Evolutionary conservation across 1,284 basidiomycete species (phyloP).

Genomic region (Melanopsichium pennsylvanicum): DNA sequence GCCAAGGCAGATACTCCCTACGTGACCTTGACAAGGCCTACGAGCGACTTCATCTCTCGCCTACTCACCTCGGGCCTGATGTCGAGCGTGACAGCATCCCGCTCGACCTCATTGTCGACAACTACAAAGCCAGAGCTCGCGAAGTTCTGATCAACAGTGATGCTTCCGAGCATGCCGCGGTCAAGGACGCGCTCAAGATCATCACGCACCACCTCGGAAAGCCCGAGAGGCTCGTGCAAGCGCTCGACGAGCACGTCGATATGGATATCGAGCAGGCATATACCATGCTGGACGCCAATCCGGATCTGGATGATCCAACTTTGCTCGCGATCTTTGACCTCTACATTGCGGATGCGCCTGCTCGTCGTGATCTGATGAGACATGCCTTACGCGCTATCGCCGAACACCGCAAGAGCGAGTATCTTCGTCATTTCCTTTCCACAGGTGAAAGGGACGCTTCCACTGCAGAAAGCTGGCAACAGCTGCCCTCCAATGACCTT

Average conservation of each 20-base stretch:
- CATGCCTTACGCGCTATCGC: slow-evolving; percentile 67
- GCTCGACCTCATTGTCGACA: slow-evolving; percentile 32
- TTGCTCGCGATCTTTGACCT: slow-evolving; percentile 77
- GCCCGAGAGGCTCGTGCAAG: slow-evolving; percentile 20
- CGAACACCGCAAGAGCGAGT: slow-evolving; percentile 77
- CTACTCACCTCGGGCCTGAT: slow-evolving; percentile 25
- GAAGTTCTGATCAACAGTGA: slow-evolving; percentile 33
- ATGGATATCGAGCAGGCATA: slow-evolving; percentile 79
- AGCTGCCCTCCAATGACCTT: slow-evolving; percentile 70
- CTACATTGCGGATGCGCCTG: slow-evolving; percentile 73
- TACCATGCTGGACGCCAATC: slow-evolving; percentile 75
- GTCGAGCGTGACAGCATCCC: slow-evolving; percentile 27
- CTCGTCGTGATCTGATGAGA: slow-evolving; percentile 57
- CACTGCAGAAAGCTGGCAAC: slow-evolving; percentile 43
- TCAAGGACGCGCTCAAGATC: slow-evolving; percentile 38
- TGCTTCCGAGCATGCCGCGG: slow-evolving; percentile 28
- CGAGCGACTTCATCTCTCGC: slow-evolving; percentile 26
- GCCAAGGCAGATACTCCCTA: slow-evolving; percentile 20
- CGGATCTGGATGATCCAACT: slow-evolving; percentile 78
- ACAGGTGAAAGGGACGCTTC: slow-evolving; percentile 71
- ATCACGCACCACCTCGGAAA: slow-evolving; percentile 22
- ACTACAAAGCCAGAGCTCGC: slow-evolving; percentile 33
- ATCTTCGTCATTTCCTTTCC: slow-evolving; percentile 73
- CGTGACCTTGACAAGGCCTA: slow-evolving; percentile 42
- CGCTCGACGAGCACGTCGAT: slow-evolving; percentile 25